Base-by-base conservation (phyloP, 2,329 filamentous ascomycete genomes). In the Arthrobotrys musiformis region DNA sequence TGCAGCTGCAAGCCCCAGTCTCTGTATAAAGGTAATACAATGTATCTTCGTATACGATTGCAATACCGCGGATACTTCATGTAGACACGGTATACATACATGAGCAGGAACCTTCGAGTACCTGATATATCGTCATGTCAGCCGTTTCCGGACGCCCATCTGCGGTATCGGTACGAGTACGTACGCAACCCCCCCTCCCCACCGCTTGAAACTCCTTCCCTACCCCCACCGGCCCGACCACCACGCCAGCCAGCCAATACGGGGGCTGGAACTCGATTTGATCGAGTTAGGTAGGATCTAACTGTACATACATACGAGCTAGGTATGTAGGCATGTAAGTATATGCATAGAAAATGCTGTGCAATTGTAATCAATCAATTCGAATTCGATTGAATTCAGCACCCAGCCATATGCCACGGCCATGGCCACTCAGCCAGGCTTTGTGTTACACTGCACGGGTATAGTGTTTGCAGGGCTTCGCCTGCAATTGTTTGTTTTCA, bases 61-160 rank as follows among this genome's bases (percentile, higher is more conserved):
- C 7, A 40, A n/a, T 22, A 35, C 17, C 15, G 4, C 42, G 9
- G 42, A n/a, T n/a, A n/a, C n/a, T n/a, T n/a, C n/a, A n/a, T 24
- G 11, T 24, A 24, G 8, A 48, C 4, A 33, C 30, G 30, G 30
- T 33, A 15, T 40, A 15, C 37, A 40, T 48, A 24, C 44, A 24
- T 24, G 6, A 56, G 48, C 66, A 67, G 66, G 60, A 70, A 77
- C 73, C 50, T 77, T 70, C 66, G 66, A 70, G 60, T 66, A 70
- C 60, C 66, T 77, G 69, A 22, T 30, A 52, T 73, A 52, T 73
- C 50, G 67, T 48, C 19, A 15, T 24, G 40, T 42, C 54, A 33
- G 46, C 50, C 69, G 63, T 75, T 33, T 50, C 50, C 22, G 22
- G 60, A 15, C 28, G 50, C 52, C 35, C 11, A 73, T 33, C 37